phyloP scores from a whole-genome alignment of 495 filamentous ascomycete species.

The Cudoniella acicularis region DNA sequence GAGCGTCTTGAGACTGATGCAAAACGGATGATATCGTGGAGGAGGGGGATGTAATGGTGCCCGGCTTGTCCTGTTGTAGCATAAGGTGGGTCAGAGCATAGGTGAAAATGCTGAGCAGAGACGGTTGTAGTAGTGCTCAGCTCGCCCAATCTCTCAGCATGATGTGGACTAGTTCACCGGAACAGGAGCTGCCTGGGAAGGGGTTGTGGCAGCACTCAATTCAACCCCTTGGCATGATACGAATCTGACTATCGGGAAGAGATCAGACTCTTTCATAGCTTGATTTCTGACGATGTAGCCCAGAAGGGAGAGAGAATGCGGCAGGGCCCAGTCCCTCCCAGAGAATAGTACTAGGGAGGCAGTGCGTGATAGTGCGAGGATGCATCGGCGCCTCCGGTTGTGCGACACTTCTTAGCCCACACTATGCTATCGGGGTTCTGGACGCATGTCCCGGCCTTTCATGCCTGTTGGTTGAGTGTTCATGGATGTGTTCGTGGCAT shows the following conservation, averaged over 20 bases:
- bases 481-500: not conserved
- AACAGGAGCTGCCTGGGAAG: conserved; percentile 5
- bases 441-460: not conserved
- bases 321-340: not conserved
- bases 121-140: too few species aligned
- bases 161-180: not conserved
- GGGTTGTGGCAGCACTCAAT: conserved; percentile 4
- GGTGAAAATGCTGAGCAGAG: too few species aligned
- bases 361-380: not conserved
- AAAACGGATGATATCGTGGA: too few species aligned
- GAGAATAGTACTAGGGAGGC: not conserved
- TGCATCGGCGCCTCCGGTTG: not conserved
- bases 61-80: too few species aligned
- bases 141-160: too few species aligned
- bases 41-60: too few species aligned
- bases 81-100: too few species aligned
- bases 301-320: not conserved
- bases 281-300: conserved; percentile 1
- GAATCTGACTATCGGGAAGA: not conserved
- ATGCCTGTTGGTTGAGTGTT: not conserved
- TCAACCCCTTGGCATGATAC: conserved; percentile 1
- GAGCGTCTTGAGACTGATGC: too few species aligned
- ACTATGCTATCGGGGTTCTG: not conserved
- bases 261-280: conserved; percentile 2
- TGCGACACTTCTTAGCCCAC: not conserved